Percentiles rank a stretch among this genome's conserved stretches.
These are phyloP conservation scores for Suhomyces coccinellae DNA, from an alignment of 1,139 yeast species.

Conservation along the genomic window DNA sequence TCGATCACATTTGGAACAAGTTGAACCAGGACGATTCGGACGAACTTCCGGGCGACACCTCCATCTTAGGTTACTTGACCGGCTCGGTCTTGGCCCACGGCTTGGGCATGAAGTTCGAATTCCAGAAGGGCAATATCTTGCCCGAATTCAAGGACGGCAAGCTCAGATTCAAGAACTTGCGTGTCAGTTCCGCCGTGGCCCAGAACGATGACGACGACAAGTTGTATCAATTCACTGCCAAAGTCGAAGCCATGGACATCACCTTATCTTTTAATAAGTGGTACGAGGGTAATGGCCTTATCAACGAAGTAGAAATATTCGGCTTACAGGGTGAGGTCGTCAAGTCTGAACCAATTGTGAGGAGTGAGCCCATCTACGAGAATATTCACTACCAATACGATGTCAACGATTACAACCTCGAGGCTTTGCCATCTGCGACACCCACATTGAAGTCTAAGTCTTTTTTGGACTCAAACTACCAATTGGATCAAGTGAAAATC, in stretches of 20 bases:
- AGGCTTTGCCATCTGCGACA: slow-evolving; percentile 13
- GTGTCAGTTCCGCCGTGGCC: slow-evolving; percentile 27
- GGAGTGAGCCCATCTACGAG: slow-evolving; percentile 20
- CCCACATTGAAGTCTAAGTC: slow-evolving; percentile 8
- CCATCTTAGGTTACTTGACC: slow-evolving; percentile 37
- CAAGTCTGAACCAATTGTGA: slow-evolving; percentile 8
- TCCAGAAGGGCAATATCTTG: slow-evolving; percentile 36
- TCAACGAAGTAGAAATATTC: slow-evolving; percentile 58
- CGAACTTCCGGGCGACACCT: slow-evolving; percentile 19
- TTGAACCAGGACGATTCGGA: slow-evolving; percentile 12
- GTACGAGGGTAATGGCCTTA: slow-evolving; percentile 67
- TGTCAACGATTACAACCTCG: slow-evolving; percentile 28
- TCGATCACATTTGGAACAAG: slow-evolving; percentile 33
- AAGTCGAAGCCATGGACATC: slow-evolving; percentile 54
- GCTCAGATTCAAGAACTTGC: slow-evolving; percentile 57
- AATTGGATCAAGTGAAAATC: slow-evolving; percentile 51
- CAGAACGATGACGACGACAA: slow-evolving; percentile 8
- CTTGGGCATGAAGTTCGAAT: slow-evolving; percentile 38
- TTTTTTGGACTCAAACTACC: slow-evolving; percentile 43
- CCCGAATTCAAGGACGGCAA: slow-evolving; percentile 61
- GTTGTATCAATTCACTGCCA: slow-evolving; percentile 33
- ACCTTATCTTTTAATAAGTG: slow-evolving; percentile 67
- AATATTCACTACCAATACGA: slow-evolving; percentile 37
- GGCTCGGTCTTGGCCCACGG: slow-evolving; percentile 43
- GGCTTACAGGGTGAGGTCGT: slow-evolving; percentile 60